Percentiles rank a stretch among this genome's conserved stretches.
Evolutionary conservation across 2,329 filamentous ascomycete species (phyloP).

Genomic region (Lasiodiplodia citricola): DNA sequence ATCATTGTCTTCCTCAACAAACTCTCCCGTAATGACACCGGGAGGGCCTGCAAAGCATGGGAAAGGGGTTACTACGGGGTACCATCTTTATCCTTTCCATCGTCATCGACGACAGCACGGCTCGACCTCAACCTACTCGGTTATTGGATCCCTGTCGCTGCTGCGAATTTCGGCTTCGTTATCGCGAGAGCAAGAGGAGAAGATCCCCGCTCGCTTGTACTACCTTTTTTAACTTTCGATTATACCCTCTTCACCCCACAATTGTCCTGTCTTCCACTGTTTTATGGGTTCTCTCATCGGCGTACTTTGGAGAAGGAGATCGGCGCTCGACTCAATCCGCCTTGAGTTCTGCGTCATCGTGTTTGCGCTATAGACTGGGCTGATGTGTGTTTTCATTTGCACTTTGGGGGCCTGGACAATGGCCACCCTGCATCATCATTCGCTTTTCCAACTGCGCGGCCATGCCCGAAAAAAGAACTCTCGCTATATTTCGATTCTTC

Average conservation of each 20-base stretch:
- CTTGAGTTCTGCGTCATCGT: constrained; percentile 8
- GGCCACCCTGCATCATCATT: constrained; percentile 13
- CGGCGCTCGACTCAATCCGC: constrained; percentile 10
- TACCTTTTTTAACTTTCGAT: constrained; percentile 19
- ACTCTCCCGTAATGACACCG: constrained; percentile 22
- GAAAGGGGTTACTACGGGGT: constrained; percentile 12
- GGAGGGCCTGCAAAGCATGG: constrained; percentile 19
- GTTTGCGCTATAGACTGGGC: constrained; percentile 19
- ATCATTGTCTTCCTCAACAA: constrained; percentile 18
- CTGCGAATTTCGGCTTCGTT: constrained; percentile 15
- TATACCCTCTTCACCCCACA: constrained; percentile 22
- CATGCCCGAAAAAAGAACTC: constrained; percentile 10
- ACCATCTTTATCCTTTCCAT: constrained; percentile 6
- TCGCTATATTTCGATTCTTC: constrained; percentile 4
- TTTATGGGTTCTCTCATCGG: constrained; percentile 19
- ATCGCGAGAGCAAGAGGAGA: constrained; percentile 23
- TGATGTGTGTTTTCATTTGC: not conserved
- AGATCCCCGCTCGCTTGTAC: constrained; percentile 23
- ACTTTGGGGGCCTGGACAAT: not conserved
- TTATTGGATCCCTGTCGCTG: constrained; percentile 6
- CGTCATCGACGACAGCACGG: not conserved
- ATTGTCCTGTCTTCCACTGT: constrained; percentile 13
- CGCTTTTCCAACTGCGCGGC: not conserved
- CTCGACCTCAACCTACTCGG: constrained; percentile 5
- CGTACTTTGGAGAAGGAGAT: constrained; percentile 16